A percentile compares a stretch with the other conserved stretches of the same genome.
phyloP scores from a whole-genome alignment of 306 rosid genomes.

The Begonia loranthoides region DNA sequence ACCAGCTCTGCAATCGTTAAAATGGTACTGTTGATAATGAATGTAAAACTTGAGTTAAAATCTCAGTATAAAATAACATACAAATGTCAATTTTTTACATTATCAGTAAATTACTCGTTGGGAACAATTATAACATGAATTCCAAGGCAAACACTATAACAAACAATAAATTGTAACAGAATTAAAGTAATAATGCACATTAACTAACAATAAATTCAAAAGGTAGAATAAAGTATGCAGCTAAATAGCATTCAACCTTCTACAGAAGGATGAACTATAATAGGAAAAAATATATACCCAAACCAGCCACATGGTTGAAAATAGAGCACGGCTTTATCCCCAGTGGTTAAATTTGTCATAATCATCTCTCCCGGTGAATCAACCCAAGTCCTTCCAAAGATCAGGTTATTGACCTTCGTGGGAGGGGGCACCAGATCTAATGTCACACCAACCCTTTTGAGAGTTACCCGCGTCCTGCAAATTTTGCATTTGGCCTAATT shows the following conservation, averaged over 20 bases:
- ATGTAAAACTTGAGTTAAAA: no score
- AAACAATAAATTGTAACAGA: background rate
- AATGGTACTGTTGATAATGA: no score
- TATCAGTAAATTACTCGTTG: no score
- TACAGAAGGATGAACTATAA: no score
- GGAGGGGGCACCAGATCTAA: constrained; percentile 91
- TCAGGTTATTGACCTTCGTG: constrained; percentile 84
- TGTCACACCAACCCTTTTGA: constrained; percentile 65
- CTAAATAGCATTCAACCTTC: no score
- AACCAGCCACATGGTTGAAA: constrained; percentile 98
- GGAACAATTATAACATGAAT: no score
- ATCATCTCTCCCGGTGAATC: constrained; percentile 94
- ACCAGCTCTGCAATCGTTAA: constrained; percentile 40
- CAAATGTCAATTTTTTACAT: no score
- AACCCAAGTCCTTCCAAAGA: constrained; percentile 90
- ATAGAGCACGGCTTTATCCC: constrained; percentile 75
- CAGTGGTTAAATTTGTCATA: constrained; percentile 71
- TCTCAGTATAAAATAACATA: no score
- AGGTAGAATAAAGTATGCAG: no score
- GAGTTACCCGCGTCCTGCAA: constrained; percentile 71
- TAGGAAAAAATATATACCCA: constrained; percentile 34
- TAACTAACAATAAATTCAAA: no score
- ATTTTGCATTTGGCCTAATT: background rate
- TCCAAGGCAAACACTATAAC: no score
- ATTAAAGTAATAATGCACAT: no score